Conservation (phyloP, 495 filamentous ascomycete genomes). For the Neurospora sp. region DNA sequence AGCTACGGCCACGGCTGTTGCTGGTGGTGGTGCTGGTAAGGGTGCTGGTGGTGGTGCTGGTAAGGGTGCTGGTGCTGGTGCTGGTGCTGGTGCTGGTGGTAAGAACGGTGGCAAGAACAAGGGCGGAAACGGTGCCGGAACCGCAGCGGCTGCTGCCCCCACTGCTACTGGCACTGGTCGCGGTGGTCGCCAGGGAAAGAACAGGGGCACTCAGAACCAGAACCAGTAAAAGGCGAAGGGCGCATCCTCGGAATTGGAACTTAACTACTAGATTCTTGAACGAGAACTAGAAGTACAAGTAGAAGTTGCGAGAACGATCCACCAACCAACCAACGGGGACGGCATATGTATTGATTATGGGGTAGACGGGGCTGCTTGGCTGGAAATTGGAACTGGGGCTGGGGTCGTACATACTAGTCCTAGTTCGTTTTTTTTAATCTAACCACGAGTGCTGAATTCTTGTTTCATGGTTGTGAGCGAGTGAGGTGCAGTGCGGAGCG, state of each 20-base stretch:
- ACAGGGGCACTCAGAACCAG: not conserved
- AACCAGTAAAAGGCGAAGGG: not conserved
- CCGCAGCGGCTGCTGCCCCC: not conserved
- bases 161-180: not conserved
- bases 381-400: not conserved
- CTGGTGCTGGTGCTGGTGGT: not conserved
- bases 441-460: not conserved
- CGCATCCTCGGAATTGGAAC: not conserved
- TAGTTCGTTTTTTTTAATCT: not conserved
- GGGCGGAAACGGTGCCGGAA: not conserved
- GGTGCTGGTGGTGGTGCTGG: not conserved
- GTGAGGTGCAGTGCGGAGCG: not conserved
- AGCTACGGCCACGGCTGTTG: not conserved
- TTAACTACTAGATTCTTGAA: not conserved
- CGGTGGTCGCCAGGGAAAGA: not conserved
- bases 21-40: not conserved
- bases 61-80: not conserved
- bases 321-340: not conserved
- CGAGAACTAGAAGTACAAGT: not conserved
- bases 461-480: not conserved
- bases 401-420: not conserved
- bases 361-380: not conserved
- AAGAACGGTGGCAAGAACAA: not conserved
- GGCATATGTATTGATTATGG: not conserved
- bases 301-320: not conserved